A percentile compares a stretch with the other conserved stretches of the same genome.
Evolutionary conservation across 1,284 basidiomycete species (phyloP).

Genomic region (Sporisorium graminicola): DNA sequence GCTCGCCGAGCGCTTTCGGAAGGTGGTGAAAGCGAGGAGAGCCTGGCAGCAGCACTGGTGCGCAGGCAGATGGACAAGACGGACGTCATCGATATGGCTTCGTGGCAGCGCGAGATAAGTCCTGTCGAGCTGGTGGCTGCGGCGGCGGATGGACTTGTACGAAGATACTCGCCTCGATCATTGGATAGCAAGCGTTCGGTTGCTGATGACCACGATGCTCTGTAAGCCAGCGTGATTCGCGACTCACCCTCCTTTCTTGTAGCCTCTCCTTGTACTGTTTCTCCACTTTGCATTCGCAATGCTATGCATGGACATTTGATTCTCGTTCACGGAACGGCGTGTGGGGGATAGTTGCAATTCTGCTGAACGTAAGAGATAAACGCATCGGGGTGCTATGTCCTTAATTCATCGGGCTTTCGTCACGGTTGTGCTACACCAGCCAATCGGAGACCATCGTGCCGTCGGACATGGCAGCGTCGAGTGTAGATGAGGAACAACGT

Average conservation of each 20-base stretch:
- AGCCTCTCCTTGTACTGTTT: background rate
- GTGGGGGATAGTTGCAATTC: background rate
- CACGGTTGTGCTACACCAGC: background rate
- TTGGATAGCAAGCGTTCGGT: slow-evolving; percentile 6
- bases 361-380: background rate
- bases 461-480: too few species aligned
- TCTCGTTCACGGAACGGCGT: background rate
- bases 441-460: background rate
- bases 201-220: slow-evolving; percentile 32
- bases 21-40: background rate
- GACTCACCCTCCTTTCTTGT: background rate
- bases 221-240: slow-evolving; percentile 15
- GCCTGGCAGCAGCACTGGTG: slow-evolving; percentile 10
- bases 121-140: slow-evolving; percentile 33
- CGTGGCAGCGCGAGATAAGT: slow-evolving; percentile 22
- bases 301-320: slow-evolving; percentile 35
- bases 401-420: background rate
- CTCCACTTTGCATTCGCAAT: slow-evolving; percentile 14
- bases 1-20: slow-evolving; percentile 12
- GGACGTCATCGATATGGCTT: slow-evolving; percentile 18
- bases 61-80: slow-evolving; percentile 24
- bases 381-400: background rate
- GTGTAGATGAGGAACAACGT: too few species aligned
- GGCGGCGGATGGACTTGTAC: slow-evolving; percentile 28
- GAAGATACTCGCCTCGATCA: slow-evolving; percentile 16